These are phyloP conservation scores for Spergularia marina DNA, from an alignment of 148 eudicot genomes.

Conservation along the genomic window DNA sequence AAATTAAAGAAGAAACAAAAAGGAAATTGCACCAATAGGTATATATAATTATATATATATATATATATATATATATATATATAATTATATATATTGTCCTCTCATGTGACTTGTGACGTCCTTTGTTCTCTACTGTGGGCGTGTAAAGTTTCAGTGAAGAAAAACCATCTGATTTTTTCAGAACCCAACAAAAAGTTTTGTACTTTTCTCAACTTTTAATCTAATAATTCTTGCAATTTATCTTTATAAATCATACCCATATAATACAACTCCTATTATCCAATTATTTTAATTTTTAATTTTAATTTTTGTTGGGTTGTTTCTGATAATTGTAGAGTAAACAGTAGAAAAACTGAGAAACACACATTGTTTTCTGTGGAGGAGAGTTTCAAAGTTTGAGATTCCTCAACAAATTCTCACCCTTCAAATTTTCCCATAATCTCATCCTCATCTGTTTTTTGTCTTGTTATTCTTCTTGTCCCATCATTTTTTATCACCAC, in stretches of 20 bases:
- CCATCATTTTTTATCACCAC: slow-evolving; percentile 17
- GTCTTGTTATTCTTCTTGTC: slow-evolving; percentile 24
- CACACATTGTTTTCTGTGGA: slow-evolving; percentile 67
- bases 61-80: too few relatives aligned
- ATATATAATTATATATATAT: too few relatives aligned
- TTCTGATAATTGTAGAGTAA: slow-evolving; percentile 12
- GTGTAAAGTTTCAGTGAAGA: neutral
- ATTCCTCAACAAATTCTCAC: slow-evolving; percentile 53
- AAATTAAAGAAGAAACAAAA: neutral
- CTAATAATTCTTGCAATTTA: neutral
- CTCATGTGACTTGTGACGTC: slow-evolving; percentile 22
- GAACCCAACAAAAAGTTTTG: slow-evolving; percentile 7
- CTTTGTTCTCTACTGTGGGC: neutral
- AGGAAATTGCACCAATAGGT: slow-evolving; percentile 18
- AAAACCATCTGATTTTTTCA: neutral
- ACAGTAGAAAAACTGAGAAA: slow-evolving; percentile 34
- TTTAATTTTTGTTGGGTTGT: neutral
- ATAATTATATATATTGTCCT: slow-evolving; percentile 24
- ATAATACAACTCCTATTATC: neutral
- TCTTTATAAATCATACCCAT: neutral
- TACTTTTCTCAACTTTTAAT: slow-evolving; percentile 5
- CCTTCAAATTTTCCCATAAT: slow-evolving; percentile 42
- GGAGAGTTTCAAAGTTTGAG: slow-evolving; percentile 37
- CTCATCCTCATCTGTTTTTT: slow-evolving; percentile 33
- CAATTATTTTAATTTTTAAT: neutral